Conservation (phyloP, 768 basidiomycete species). For the Xerocomus potaroensis region DNA sequence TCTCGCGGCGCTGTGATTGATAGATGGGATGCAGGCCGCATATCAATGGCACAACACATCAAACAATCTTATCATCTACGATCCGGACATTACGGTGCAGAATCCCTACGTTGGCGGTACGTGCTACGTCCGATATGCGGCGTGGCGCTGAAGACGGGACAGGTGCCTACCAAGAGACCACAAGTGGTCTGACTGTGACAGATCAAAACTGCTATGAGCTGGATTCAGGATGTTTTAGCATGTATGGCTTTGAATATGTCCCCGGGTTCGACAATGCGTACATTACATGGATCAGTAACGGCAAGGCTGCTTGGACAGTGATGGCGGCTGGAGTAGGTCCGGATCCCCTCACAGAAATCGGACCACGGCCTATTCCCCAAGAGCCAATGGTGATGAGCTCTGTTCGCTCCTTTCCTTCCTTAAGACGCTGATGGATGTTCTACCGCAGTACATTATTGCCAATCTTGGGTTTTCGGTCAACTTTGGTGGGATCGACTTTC, state of each 20-base stretch:
- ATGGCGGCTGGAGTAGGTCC: conserved; percentile 43
- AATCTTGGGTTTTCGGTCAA: conserved; percentile 67
- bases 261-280: conserved; percentile 51
- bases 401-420: too few species aligned
- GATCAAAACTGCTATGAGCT: conserved; percentile 45
- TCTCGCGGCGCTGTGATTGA: neutral
- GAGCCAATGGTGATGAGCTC: conserved; percentile 70
- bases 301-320: conserved; percentile 54
- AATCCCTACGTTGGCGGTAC: conserved; percentile 45
- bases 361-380: conserved; percentile 54
- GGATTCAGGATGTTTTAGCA: conserved; percentile 37
- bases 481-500: conserved; percentile 64
- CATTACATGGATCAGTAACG: conserved; percentile 66
- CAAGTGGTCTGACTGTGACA: conserved; percentile 33
- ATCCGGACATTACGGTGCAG: conserved; percentile 33
- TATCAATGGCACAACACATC: conserved; percentile 41
- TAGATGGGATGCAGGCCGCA: conserved; percentile 30
- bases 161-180: conserved; percentile 39
- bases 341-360: conserved; percentile 50
- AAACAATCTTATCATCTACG: conserved; percentile 33
- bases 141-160: conserved; percentile 3
- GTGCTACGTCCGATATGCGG: neutral
- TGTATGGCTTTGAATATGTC: conserved; percentile 54
- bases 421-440: neutral
- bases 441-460: conserved; percentile 58